A percentile compares a stretch with the other conserved stretches of the same genome.
phyloP scores from a whole-genome alignment of 441 rosid genomes.

The Jatropha podagrica region DNA sequence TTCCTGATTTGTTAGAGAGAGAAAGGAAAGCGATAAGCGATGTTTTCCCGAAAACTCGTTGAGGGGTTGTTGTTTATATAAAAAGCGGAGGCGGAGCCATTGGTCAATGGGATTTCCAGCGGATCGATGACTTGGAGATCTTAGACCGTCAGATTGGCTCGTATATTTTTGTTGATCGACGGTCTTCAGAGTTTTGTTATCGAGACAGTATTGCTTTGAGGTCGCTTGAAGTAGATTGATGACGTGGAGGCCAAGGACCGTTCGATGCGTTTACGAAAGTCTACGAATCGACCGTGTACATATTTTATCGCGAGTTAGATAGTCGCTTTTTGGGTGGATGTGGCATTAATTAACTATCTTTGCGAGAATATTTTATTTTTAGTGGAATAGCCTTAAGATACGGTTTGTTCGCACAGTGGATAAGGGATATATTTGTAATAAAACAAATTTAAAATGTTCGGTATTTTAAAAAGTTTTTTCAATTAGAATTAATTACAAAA shows the following conservation, averaged over 20 bases:
- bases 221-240: conserved; percentile 16
- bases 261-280: not conserved
- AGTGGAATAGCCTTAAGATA: no score
- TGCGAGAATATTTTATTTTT: no score
- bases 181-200: not conserved
- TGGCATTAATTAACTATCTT: not conserved
- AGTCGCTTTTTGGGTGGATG: not conserved
- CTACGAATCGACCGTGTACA: not conserved
- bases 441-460: no score
- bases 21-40: not conserved
- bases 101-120: conserved; percentile 11
- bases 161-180: not conserved
- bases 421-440: no score
- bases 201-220: not conserved
- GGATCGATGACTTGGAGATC: conserved; percentile 26
- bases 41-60: not conserved
- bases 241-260: not conserved
- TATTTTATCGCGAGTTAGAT: no score
- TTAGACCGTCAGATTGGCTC: conserved; percentile 5
- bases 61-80: conserved; percentile 12
- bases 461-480: no score
- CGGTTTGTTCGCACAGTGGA: no score
- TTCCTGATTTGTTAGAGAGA: no score
- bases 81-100: not conserved
- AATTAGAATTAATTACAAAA: no score